Evolutionary conservation across 106 monocot genomes (phyloP).

Genomic region (Platanthera guangdongensis): DNA sequence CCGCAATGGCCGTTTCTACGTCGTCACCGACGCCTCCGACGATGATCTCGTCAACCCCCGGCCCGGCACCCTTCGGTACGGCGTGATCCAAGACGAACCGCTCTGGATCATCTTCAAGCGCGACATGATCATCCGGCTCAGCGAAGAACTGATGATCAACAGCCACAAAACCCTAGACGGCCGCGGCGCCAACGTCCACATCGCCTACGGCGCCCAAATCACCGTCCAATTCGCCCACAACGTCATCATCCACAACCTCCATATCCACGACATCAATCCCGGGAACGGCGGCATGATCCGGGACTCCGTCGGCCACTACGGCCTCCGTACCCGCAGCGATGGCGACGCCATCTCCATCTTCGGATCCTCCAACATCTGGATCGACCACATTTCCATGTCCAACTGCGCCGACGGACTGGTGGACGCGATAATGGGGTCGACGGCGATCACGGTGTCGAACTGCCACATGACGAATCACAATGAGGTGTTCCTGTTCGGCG

Average conservation of each 20-base stretch:
- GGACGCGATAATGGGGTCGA: constrained; percentile 34
- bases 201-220: constrained; percentile 14
- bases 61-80: constrained; percentile 25
- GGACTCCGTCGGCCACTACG: constrained; percentile 24
- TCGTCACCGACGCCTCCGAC: constrained; percentile 32
- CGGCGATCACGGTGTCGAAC: constrained; percentile 63
- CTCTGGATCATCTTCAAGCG: constrained; percentile 21
- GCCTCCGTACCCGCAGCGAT: constrained; percentile 31
- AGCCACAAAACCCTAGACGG: constrained; percentile 58
- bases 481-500: constrained; percentile 55
- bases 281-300: constrained; percentile 30
- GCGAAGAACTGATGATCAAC: constrained; percentile 39
- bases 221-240: constrained; percentile 30
- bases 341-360: constrained; percentile 52
- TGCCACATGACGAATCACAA: constrained; percentile 41
- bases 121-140: constrained; percentile 52
- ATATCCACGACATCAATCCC: constrained; percentile 41
- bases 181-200: constrained; percentile 39
- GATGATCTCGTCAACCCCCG: constrained; percentile 27
- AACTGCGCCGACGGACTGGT: constrained; percentile 22
- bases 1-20: constrained; percentile 26
- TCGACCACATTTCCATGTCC: constrained; percentile 32
- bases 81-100: constrained; percentile 19
- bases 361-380: constrained; percentile 42
- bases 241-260: constrained; percentile 50